Base-by-base conservation (phyloP, 2,329 filamentous ascomycete genomes). In the Paraphaeosphaeria minitans region DNA sequence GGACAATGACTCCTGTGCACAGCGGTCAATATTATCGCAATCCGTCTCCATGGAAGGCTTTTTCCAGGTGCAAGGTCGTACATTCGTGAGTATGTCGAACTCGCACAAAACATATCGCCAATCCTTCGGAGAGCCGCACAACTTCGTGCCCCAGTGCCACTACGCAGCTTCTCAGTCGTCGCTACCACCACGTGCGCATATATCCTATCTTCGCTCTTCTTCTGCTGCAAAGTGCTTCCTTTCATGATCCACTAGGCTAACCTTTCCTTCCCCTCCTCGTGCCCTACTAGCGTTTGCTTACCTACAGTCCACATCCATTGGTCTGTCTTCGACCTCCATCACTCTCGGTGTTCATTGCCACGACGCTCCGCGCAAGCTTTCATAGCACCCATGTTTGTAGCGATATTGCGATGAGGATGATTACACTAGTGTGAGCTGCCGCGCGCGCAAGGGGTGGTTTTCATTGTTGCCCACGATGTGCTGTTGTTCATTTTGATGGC, bases 341-440 rank as follows among this genome's bases (percentile, higher is more conserved):
- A 27, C 24, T 27, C 42, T 55, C 57, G 2, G 60, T 62, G 31
- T 69, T 66, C 45, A 62, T 57, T 35, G 66, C 66, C 12, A 70
- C 60, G 8, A 70, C 58, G 14, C 62, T 61, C 14, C 53, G 53
- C 0, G 69, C 68, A 42, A 72, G 59, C 2, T 66, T 65, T 66
- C 67, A 71, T 8, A 67, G 35, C 45, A 67, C 60, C 61, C 69
- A 73, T 3, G 69, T 72, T 33, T 71, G 68, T 22, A 70, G 59
- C 0, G 56, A 46, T 0, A 69, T 27, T 0, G 62, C 37, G 10
- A 70, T 35, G 9, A 73, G 58, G 35, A 70, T 67, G 60, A 70
- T 69, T 56, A 73, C 66, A 47, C 68, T 63, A 27, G 72, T 61
- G 19, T 55, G 7, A 61, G 68, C 45, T 64, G 55, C 21, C 69